Conservation (phyloP, 225 moss, liverwort and hornwort genomes). For the Bryoerythrophyllum caledonicum region DNA sequence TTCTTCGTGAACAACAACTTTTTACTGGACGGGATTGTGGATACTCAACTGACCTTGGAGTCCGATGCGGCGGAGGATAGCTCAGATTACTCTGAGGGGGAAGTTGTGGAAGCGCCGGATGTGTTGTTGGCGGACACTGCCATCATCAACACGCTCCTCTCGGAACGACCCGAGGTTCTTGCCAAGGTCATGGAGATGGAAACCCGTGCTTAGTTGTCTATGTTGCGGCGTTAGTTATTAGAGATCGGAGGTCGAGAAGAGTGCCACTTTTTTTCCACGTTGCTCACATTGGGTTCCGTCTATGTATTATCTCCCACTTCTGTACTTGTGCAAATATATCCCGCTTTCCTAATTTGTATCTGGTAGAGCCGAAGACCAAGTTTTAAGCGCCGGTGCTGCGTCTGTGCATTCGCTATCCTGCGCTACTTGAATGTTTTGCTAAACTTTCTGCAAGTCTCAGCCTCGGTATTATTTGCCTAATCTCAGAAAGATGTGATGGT, state of each 20-base stretch:
- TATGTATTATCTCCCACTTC: not conserved
- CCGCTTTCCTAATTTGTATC: not conserved
- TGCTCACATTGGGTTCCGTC: conserved; percentile 5
- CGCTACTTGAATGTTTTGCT: conserved; percentile 13
- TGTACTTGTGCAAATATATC: not conserved
- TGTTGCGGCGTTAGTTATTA: conserved; percentile 7
- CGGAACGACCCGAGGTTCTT: conserved; percentile 46
- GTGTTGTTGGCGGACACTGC: conserved; percentile 49
- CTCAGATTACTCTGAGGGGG: conserved; percentile 45
- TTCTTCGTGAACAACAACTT: conserved; percentile 82
- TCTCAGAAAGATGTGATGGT: not conserved
- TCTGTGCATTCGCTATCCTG: not conserved
- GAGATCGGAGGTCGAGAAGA: conserved; percentile 11
- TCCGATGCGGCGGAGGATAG: conserved; percentile 30
- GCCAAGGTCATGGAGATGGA: conserved; percentile 49
- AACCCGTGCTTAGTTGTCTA: conserved; percentile 15
- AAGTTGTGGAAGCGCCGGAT: conserved; percentile 48
- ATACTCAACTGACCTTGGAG: conserved; percentile 32
- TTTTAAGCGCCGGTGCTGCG: not conserved
- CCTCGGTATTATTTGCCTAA: conserved; percentile 26
- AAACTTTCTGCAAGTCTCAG: conserved; percentile 56
- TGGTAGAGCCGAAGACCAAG: not conserved
- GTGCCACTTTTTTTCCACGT: not conserved
- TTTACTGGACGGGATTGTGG: conserved; percentile 55
- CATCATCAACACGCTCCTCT: conserved; percentile 44